These are phyloP conservation scores for Ophiostoma sp. DNA, from an alignment of 2,329 filamentous ascomycete species.

Conservation along the genomic window DNA sequence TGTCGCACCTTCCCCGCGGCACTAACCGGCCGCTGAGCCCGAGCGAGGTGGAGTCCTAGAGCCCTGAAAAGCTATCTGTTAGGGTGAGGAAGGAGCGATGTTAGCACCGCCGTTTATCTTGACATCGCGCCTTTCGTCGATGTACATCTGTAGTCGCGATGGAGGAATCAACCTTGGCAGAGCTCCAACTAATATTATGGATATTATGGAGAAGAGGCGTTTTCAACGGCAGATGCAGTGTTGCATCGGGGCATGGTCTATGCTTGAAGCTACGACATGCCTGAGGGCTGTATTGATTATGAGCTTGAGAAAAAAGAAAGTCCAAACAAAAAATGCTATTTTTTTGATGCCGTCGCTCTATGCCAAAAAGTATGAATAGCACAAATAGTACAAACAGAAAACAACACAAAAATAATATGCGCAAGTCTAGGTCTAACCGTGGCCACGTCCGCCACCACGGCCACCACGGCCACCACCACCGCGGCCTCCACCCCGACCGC, in stretches of 20 bases:
- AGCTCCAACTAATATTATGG: not conserved
- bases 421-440: not conserved
- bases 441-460: constrained; percentile 17
- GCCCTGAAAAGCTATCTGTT: not conserved
- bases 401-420: not conserved
- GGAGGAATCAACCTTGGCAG: not conserved
- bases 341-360: constrained; percentile 14
- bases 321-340: not conserved
- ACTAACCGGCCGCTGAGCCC: not conserved
- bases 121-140: not conserved
- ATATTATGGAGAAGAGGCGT: not conserved
- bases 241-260: not conserved
- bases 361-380: constrained; percentile 6
- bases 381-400: not conserved
- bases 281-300: not conserved
- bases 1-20: constrained; percentile 13
- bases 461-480: constrained; percentile 11
- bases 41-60: not conserved
- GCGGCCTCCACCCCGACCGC: constrained; percentile 18
- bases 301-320: not conserved
- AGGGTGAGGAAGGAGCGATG: constrained; percentile 4
- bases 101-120: not conserved
- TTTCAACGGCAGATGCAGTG: constrained; percentile 4
- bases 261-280: not conserved
- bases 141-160: not conserved